Evolutionary conservation across 148 eudicot species (phyloP).

Genomic region (Camellia japonica): DNA sequence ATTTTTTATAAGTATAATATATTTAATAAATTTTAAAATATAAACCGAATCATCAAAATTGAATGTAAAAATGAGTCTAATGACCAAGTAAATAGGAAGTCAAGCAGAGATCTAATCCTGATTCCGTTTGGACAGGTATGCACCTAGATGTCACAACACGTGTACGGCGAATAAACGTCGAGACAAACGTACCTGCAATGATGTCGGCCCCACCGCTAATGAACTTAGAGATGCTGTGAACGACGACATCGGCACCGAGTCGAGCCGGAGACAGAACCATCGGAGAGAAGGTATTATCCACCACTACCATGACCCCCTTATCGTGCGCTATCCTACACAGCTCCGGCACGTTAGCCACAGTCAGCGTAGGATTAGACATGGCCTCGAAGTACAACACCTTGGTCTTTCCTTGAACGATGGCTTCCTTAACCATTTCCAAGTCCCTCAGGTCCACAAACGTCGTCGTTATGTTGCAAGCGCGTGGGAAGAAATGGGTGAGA

Average conservation of each 20-base stretch:
- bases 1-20: too few species aligned
- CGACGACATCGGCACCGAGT: conserved; percentile 85
- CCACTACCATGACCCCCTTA: conserved; percentile 66
- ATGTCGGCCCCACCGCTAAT: conserved; percentile 91
- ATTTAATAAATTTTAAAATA: too few species aligned
- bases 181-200: conserved; percentile 57
- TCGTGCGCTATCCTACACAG: conserved; percentile 60
- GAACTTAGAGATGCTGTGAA: conserved; percentile 85
- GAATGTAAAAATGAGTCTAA: too few species aligned
- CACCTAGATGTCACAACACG: conserved; percentile 13
- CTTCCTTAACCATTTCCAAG: conserved; percentile 30
- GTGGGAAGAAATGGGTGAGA: conserved; percentile 28
- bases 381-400: conserved; percentile 81
- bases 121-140: neutral
- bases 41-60: too few species aligned
- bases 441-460: conserved; percentile 57
- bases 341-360: conserved; percentile 74
- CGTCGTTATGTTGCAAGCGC: conserved; percentile 30
- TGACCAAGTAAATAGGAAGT: too few species aligned
- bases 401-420: conserved; percentile 19
- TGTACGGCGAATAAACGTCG: conserved; percentile 14
- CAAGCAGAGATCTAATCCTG: too few species aligned
- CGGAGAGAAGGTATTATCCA: conserved; percentile 86
- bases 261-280: conserved; percentile 83
- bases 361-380: conserved; percentile 74